Base-by-base conservation (phyloP, 257 asterid species). In the Verbascum thapsus region DNA sequence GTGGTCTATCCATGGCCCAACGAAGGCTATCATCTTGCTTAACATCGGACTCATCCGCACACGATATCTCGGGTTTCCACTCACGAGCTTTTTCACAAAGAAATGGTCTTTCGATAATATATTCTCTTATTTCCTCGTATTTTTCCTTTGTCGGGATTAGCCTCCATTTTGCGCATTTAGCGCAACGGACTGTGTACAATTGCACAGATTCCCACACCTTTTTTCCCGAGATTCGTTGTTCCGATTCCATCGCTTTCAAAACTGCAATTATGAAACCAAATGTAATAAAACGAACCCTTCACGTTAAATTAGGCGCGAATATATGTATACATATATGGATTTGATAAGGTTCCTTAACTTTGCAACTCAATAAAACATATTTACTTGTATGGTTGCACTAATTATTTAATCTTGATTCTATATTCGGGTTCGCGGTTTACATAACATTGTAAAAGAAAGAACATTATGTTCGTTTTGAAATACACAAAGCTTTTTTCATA, bases 71-170 rank as follows among this genome's bases (percentile, higher is more conserved):
- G 16, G 95, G 91, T 30, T 72, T 72, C 98, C 98, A 91, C 48
- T 81, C 86, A 8, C 84, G 77, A 52, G 88, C 92, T 10, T 63
- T 71, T 68, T 86, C 88, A 61, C 95, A 91, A 15, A 58, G 8
- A 61, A 91, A 91, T 44, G 87, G 75, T 10, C 63, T 26, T 62
- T 86, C 86, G 20, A 72, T 63, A 10, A 88, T 80, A 20, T 23
- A 71, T 35, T 81, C 92, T 61, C 96, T 54, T 67, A 91, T 91
- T 52, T 86, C 85, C 53, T 91, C 96, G 2, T 91, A 91, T 51
- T 78, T 86, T 35, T 86, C 79, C 68, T 84, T 86, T 3, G 85
- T 64, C 3, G 95, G 95, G 35, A 88, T 77, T 50, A 86, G 78
- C 76, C 96, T 78, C 96, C 95, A 91, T 74, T 91, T 84, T 5